A percentile compares a stretch with the other conserved stretches of the same genome.
phyloP scores from a whole-genome alignment of 1,284 basidiomycete species.

The Apiotrichum mycotoxinovorans region DNA sequence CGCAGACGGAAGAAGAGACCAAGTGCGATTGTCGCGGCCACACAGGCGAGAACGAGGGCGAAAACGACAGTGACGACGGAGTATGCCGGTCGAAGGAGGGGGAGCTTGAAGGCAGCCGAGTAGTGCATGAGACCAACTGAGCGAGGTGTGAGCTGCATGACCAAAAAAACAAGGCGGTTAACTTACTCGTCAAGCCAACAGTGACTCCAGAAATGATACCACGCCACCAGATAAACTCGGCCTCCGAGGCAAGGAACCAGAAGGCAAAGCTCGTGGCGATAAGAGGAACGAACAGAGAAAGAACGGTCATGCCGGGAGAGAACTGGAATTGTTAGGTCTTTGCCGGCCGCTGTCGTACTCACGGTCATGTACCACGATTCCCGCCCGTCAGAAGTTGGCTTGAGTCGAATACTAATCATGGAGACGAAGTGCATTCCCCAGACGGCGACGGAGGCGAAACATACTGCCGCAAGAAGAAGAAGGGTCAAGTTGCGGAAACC shows the following conservation, averaged over 20 bases:
- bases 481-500: constrained; percentile 51
- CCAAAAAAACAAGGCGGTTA: neutral
- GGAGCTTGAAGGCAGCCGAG: constrained; percentile 52
- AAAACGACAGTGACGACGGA: constrained; percentile 49
- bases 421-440: constrained; percentile 55
- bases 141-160: neutral
- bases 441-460: constrained; percentile 81
- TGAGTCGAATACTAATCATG: constrained; percentile 50
- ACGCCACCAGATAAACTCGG: constrained; percentile 48
- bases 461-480: constrained; percentile 61
- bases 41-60: constrained; percentile 52
- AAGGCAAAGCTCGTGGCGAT: constrained; percentile 52
- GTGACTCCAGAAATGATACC: constrained; percentile 60
- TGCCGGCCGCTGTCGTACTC: constrained; percentile 10
- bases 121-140: constrained; percentile 53
- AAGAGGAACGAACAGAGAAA: constrained; percentile 53
- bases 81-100: constrained; percentile 38
- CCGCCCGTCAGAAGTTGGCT: neutral
- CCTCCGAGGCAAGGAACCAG: constrained; percentile 51
- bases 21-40: constrained; percentile 52
- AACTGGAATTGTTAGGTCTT: constrained; percentile 28
- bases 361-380: constrained; percentile 50
- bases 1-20: constrained; percentile 54
- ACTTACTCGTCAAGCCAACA: constrained; percentile 72
- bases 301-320: constrained; percentile 52